Base-by-base conservation (phyloP, 768 basidiomycete species). In the Vararia minispora region DNA sequence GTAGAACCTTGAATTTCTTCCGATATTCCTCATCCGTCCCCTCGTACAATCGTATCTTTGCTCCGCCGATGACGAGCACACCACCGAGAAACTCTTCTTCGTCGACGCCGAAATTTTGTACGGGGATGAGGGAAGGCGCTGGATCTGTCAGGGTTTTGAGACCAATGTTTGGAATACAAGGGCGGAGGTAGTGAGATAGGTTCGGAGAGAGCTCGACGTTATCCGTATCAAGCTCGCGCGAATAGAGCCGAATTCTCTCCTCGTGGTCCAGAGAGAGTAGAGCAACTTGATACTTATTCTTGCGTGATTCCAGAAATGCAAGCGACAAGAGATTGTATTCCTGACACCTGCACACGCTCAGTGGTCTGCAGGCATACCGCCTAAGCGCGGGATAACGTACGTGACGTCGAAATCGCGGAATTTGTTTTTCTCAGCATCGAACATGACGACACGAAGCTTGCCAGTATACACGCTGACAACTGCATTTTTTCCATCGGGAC, bases 291-390 rank as follows among this genome's bases (percentile, higher is more conserved):
- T 70, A 68, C 13, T 68, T 61, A 24, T 64, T 64, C 12, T 60
- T 49, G 4, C 49, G 43, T 2, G 66, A 50, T 13, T 71, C 60
- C 12, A 89, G 56, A 60, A 89, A 80, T 4, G 72, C 60, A 27
- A 89, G 51, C 5, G 76, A 69, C 21, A 87, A 63, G 6, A 91
- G 58, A 54, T 77, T 86, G 32, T 79, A 56, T 49, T 86, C 80
- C 3, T 72, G 66, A 13, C 85, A 42, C 34, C 84, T 80, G 45
- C 11, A 34, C 27, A 27, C 23, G n/a, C 18, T 42, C 10, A 34
- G 28, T 20, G 25, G 13, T 14, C 31, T 27, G 18, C 21, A 14
- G 25, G n/a, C n/a, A n/a, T n/a, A 18, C 13, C 22, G 29, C 25
- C 2, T 13, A 28, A 40, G n/a, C 33, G 26, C 10, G 18, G 36